These are phyloP conservation scores for Yarrowia porcina DNA, from an alignment of 805 yeast genomes.

Conservation along the genomic window DNA sequence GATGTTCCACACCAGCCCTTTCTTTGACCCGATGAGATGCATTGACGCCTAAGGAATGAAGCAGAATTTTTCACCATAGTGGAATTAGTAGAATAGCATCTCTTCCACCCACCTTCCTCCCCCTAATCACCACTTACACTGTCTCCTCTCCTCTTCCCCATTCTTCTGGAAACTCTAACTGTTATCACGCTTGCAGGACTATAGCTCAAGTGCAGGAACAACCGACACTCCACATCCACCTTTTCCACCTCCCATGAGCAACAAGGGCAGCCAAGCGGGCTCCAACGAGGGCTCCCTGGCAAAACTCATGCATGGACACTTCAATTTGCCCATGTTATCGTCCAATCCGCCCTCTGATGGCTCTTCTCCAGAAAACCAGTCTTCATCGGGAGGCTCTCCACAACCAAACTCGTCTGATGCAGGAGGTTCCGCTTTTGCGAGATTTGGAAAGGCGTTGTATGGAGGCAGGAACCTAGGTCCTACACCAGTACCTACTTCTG, in stretches of 20 bases:
- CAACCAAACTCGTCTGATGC: not conserved
- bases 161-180: constrained; percentile 30
- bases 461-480: constrained; percentile 19
- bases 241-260: not conserved
- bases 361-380: constrained; percentile 15
- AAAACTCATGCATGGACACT: constrained; percentile 14
- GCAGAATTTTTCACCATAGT: too few relatives aligned
- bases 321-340: constrained; percentile 14
- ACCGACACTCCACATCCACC: not conserved
- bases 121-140: not conserved
- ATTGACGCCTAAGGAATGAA: too few relatives aligned
- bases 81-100: too few relatives aligned
- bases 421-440: constrained; percentile 29
- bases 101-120: not conserved
- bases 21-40: too few relatives aligned
- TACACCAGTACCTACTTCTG: not conserved
- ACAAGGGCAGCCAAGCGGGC: constrained; percentile 19
- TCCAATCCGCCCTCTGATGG: constrained; percentile 21
- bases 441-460: constrained; percentile 34
- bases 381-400: not conserved
- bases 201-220: not conserved
- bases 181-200: not conserved
- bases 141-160: not conserved
- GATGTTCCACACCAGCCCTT: not conserved
- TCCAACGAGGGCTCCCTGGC: constrained; percentile 16